Evolutionary conservation across 768 basidiomycete genomes (phyloP).

Genomic region (Lactarius hengduanensis): DNA sequence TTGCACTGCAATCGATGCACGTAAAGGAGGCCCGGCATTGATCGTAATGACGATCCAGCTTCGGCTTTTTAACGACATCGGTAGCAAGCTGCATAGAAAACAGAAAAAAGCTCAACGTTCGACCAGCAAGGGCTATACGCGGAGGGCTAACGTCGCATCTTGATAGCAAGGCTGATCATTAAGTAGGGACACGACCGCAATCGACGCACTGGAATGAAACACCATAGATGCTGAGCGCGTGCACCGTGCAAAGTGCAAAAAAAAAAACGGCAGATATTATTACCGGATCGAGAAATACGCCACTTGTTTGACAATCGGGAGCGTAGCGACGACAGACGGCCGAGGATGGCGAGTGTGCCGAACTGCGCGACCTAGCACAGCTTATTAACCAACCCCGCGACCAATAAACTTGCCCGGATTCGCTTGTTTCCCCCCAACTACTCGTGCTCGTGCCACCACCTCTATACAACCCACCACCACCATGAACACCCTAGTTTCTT

Average conservation of each 20-base stretch:
- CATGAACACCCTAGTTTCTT: slow-evolving; percentile 21
- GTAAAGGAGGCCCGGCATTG: slow-evolving; percentile 69
- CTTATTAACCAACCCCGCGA: background rate
- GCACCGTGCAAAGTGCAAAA: background rate
- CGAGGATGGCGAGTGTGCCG: no score
- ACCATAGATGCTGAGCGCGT: slow-evolving; percentile 17
- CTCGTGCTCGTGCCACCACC: background rate
- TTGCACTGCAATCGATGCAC: slow-evolving; percentile 86
- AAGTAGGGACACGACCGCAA: slow-evolving; percentile 24
- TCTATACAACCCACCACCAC: background rate
- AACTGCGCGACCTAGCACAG: no score
- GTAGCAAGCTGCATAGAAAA: slow-evolving; percentile 55
- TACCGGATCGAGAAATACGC: background rate
- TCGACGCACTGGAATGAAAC: slow-evolving; percentile 29
- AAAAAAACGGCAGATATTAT: background rate
- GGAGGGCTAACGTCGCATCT: slow-evolving; percentile 30
- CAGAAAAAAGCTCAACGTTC: background rate
- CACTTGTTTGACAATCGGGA: no score
- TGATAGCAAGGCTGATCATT: background rate
- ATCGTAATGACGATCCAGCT: slow-evolving; percentile 74
- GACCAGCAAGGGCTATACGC: background rate
- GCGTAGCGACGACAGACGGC: no score
- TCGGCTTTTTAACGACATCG: slow-evolving; percentile 92
- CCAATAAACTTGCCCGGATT: background rate
- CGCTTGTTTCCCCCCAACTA: background rate